Base-by-base conservation (phyloP, 768 basidiomycete genomes). In the Gautieria morchelliformis region DNA sequence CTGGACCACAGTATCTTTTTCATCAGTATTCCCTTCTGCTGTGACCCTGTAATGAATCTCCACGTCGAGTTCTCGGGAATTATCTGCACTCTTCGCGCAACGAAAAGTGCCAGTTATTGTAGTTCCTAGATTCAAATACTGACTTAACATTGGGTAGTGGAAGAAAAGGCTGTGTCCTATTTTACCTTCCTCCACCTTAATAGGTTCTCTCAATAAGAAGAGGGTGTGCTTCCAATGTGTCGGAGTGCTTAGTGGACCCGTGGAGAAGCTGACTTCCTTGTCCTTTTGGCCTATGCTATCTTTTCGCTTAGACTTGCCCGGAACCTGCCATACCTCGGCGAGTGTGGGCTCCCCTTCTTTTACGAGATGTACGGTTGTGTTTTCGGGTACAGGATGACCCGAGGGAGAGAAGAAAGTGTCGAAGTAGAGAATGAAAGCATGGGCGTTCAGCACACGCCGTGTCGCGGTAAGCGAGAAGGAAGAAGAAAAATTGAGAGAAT, bases 211-310 rank as follows among this genome's bases (percentile, higher is more conserved):
- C 58, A 99, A 75, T 62, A 98, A 69, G 70, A 99, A 96, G 2
- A 92, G 63, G 0, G 95, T 93, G 67, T 99, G 95, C 67, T 93
- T 93, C 95, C 95, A 98, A 68, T 99, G 95, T 27, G 94, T 98
- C 10, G 90, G 83, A 22, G 81, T 80, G 58, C 89, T 93, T 63
- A 72, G 72, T 10, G 95, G 93, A 0, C 95, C 91, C 0, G 95
- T 98, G 63, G 90, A 94, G 70, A 99, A 90, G 68, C 87, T 90
- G 6, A 78, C 81, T 8, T 83, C 67, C 15, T 61, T 52, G 24
- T 59, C 53, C 50, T 54, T 52, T 47, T 58, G 27, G 64, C 65
- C 14, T 69, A 65, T 53, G 69, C 73, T 39, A 71, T 76, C 75
- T 59, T 73, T 76, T 52, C 69, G 73, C 63, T 74, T 75, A 4